Evolutionary conservation across 2,329 filamentous ascomycete species (phyloP).

Genomic region (Didymella pinodella): DNA sequence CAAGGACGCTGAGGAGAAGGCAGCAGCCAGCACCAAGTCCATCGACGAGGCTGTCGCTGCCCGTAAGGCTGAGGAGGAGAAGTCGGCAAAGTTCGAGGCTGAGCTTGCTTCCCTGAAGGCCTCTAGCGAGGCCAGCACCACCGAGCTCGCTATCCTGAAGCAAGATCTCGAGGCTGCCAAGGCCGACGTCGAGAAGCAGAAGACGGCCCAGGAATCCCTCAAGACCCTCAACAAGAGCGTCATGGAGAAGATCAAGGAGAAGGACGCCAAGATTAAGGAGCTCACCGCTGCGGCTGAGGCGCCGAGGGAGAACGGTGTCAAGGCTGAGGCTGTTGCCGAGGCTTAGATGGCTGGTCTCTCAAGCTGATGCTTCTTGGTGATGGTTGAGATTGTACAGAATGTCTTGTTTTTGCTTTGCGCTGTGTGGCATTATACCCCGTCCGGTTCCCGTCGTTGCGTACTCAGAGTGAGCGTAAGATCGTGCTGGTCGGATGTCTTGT

Average conservation of each 20-base stretch:
- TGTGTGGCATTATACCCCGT: slow-evolving; percentile 26
- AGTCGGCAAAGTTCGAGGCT: slow-evolving; percentile 22
- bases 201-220: slow-evolving; percentile 28
- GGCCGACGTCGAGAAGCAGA: slow-evolving; percentile 29
- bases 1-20: slow-evolving; percentile 20
- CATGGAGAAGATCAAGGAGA: slow-evolving; percentile 30
- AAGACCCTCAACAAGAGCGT: slow-evolving; percentile 26
- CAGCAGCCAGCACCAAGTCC: slow-evolving; percentile 20
- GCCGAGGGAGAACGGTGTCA: slow-evolving; percentile 20
- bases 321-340: slow-evolving; percentile 15
- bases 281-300: slow-evolving; percentile 15
- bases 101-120: slow-evolving; percentile 29
- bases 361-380: neutral
- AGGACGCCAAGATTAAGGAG: slow-evolving; percentile 29
- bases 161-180: slow-evolving; percentile 33
- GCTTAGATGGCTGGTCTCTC: slow-evolving; percentile 5
- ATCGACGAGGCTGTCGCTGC: slow-evolving; percentile 28
- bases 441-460: slow-evolving; percentile 23
- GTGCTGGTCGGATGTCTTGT: slow-evolving; percentile 22
- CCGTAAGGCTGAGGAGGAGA: slow-evolving; percentile 28
- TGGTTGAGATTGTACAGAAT: slow-evolving; percentile 16
- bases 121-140: slow-evolving; percentile 26
- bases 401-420: slow-evolving; percentile 16
- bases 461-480: slow-evolving; percentile 22
- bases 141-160: slow-evolving; percentile 27